Conservation (phyloP, 768 basidiomycete species). For the Gloeopeniophorella convolvens region DNA sequence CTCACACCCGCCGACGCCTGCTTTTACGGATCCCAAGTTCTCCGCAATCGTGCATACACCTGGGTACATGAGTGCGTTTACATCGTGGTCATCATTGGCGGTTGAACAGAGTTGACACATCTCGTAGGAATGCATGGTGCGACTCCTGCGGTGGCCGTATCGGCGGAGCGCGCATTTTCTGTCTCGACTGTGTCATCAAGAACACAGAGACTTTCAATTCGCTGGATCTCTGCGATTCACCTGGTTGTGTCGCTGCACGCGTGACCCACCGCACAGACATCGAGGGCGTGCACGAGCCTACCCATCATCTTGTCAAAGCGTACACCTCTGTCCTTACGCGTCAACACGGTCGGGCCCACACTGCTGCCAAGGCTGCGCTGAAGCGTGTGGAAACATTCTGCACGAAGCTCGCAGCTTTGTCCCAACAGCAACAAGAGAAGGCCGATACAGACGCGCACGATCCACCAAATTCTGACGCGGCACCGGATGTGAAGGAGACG, state of each 20-base stretch:
- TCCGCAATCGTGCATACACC: slow-evolving; percentile 18
- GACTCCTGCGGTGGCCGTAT: slow-evolving; percentile 25
- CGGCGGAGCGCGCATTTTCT: slow-evolving; percentile 27
- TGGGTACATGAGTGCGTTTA: slow-evolving; percentile 20
- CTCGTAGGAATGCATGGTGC: slow-evolving; percentile 19
- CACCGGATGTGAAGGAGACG: not conserved
- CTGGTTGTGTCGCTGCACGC: slow-evolving; percentile 21
- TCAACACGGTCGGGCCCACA: not conserved
- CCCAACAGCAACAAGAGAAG: not conserved
- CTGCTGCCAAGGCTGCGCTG: not conserved
- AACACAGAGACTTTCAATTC: slow-evolving; percentile 12
- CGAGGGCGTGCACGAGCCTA: slow-evolving; percentile 24
- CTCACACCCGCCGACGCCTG: slow-evolving; percentile 24
- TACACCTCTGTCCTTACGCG: slow-evolving; percentile 15
- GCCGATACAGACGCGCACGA: no score
- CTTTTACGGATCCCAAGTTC: slow-evolving; percentile 23
- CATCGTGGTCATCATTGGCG: not conserved
- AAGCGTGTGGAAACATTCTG: not conserved
- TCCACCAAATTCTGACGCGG: no score
- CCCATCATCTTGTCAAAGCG: slow-evolving; percentile 28
- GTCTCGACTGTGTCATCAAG: slow-evolving; percentile 27
- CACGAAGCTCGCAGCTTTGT: not conserved
- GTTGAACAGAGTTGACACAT: not conserved
- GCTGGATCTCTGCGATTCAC: slow-evolving; percentile 28
- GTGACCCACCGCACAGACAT: slow-evolving; percentile 19